Conservation (phyloP, 2,329 filamentous ascomycete species). For the Geoglossum cookeanum region DNA sequence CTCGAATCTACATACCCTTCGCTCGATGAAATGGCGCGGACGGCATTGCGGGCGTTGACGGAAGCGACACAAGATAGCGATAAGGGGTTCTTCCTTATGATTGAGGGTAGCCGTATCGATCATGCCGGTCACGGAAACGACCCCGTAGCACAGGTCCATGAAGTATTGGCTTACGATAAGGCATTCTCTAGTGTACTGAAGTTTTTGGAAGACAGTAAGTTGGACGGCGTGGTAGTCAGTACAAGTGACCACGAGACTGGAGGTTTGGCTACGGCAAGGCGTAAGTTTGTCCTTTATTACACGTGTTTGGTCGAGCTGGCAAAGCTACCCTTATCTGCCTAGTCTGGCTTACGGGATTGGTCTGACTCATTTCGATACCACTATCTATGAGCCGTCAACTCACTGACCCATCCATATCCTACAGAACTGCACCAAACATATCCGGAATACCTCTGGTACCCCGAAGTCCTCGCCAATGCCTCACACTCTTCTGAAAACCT, state of each 20-base stretch:
- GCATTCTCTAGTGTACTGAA: conserved; percentile 68
- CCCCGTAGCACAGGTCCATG: conserved; percentile 66
- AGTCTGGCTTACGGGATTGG: not conserved
- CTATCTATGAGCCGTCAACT: not conserved
- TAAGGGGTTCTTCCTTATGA: conserved; percentile 96
- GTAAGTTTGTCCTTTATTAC: conserved; percentile 24
- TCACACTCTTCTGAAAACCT: conserved; percentile 58
- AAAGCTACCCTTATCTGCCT: not conserved
- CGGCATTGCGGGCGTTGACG: conserved; percentile 60
- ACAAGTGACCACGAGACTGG: conserved; percentile 97
- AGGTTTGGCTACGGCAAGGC: conserved; percentile 64
- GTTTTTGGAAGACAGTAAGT: conserved; percentile 57
- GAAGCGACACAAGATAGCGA: conserved; percentile 68
- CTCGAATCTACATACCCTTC: conserved; percentile 69
- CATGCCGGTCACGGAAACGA: conserved; percentile 82
- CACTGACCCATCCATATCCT: not conserved
- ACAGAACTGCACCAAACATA: conserved; percentile 39
- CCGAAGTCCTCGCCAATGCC: conserved; percentile 59
- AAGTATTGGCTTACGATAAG: conserved; percentile 88
- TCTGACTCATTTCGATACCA: not conserved
- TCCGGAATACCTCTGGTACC: conserved; percentile 63
- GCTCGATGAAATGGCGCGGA: conserved; percentile 74
- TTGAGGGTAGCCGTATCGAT: conserved; percentile 90
- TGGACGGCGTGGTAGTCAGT: conserved; percentile 62
- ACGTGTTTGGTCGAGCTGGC: not conserved